Conservation (phyloP, 306 rosid genomes). For the Crataegus laevigata region DNA sequence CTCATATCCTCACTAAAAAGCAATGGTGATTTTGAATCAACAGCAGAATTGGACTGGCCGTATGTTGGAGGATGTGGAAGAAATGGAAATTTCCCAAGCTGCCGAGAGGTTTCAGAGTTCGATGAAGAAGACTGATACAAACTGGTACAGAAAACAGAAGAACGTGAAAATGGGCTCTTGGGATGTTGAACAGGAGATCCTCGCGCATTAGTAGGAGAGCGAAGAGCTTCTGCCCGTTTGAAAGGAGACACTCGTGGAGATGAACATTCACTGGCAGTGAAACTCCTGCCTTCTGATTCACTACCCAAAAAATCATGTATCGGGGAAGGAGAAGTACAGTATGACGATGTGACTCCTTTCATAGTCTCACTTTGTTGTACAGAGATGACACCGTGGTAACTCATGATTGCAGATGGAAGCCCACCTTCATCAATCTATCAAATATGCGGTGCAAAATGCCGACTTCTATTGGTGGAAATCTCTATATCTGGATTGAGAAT, state of each 20-base stretch:
- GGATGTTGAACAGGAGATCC: conserved; percentile 9
- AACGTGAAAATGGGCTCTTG: conserved; percentile 27
- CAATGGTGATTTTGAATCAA: conserved; percentile 11
- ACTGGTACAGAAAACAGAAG: conserved; percentile 39
- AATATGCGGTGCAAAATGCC: not conserved
- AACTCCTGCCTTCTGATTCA: conserved; percentile 23
- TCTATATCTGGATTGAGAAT: not conserved
- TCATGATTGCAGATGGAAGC: conserved; percentile 18
- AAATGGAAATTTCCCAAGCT: conserved; percentile 40
- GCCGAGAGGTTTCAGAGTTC: conserved; percentile 25
- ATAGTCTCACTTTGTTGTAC: conserved; percentile 11
- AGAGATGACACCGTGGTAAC: conserved; percentile 10
- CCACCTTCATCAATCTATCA: conserved; percentile 10
- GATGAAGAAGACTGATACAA: conserved; percentile 38
- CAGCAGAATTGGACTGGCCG: conserved; percentile 21
- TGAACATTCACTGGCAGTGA: conserved; percentile 12
- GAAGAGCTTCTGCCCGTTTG: conserved; percentile 14
- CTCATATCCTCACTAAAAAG: conserved; percentile 12
- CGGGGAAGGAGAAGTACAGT: conserved; percentile 8
- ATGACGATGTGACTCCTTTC: conserved; percentile 15
- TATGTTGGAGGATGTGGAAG: conserved; percentile 32
- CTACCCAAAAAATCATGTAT: conserved; percentile 18
- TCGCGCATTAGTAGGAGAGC: conserved; percentile 6
- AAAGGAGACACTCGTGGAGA: conserved; percentile 24
- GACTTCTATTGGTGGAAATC: not conserved